These are phyloP conservation scores for Cystofilobasidium capitatum DNA, from an alignment of 768 basidiomycete genomes.

Conservation along the genomic window DNA sequence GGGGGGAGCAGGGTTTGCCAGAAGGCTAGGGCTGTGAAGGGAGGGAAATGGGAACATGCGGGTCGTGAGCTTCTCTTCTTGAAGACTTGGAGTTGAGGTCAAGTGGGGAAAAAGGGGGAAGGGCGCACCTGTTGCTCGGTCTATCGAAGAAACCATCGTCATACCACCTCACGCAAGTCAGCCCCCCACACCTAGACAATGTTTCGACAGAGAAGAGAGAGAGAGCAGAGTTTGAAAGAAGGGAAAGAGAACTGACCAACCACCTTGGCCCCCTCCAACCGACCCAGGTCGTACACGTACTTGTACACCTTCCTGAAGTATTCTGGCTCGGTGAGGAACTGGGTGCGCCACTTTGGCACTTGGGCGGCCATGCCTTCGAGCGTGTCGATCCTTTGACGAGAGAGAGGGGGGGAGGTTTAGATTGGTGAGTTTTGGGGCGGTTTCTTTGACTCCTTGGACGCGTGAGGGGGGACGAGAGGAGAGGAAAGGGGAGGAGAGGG, in stretches of 20 bases:
- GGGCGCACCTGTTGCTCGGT: slow-evolving; percentile 35
- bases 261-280: slow-evolving; percentile 34
- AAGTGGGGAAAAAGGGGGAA: background rate
- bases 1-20: slow-evolving; percentile 39
- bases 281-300: slow-evolving; percentile 37
- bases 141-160: slow-evolving; percentile 23
- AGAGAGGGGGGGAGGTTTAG: background rate
- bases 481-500: background rate
- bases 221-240: background rate
- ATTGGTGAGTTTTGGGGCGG: background rate
- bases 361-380: slow-evolving; percentile 34
- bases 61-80: no score
- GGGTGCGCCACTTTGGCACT: slow-evolving; percentile 34
- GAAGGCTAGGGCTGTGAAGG: slow-evolving; percentile 35
- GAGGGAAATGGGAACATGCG: background rate
- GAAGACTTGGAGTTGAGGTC: background rate
- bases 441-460: background rate
- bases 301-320: slow-evolving; percentile 41
- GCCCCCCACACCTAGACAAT: background rate
- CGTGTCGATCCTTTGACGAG: slow-evolving; percentile 37
- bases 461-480: background rate
- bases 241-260: slow-evolving; percentile 11
- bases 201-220: background rate
- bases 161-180: background rate
- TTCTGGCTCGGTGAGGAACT: slow-evolving; percentile 35